Conservation (phyloP, 768 basidiomycete species). For the Harrya chromipes region DNA sequence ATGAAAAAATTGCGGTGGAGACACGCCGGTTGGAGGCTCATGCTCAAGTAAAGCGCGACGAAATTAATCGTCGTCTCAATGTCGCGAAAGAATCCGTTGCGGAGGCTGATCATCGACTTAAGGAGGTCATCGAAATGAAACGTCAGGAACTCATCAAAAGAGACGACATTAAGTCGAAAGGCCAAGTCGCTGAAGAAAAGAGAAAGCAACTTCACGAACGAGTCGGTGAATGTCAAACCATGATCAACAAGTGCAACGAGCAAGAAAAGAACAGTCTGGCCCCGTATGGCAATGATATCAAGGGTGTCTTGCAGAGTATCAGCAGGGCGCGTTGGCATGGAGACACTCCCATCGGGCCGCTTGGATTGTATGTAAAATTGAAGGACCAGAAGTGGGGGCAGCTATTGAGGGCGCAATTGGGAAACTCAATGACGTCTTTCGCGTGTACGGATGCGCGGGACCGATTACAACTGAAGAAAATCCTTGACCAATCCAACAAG, state of each 20-base stretch:
- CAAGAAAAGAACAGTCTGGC: conserved; percentile 56
- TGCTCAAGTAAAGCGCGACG: conserved; percentile 61
- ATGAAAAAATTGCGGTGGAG: conserved; percentile 52
- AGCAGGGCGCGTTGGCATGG: conserved; percentile 57
- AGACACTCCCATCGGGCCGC: conserved; percentile 67
- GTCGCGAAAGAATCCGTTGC: conserved; percentile 40
- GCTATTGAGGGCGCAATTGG: conserved; percentile 64
- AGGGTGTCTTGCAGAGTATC: conserved; percentile 53
- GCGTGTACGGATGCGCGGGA: conserved; percentile 74
- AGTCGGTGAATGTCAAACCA: conserved; percentile 45
- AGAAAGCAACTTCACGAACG: conserved; percentile 33
- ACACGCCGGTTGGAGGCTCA: conserved; percentile 49
- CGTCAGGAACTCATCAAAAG: conserved; percentile 28
- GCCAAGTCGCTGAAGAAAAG: conserved; percentile 35
- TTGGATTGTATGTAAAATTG: conserved; percentile 76
- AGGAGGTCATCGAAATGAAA: conserved; percentile 34
- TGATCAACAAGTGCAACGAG: conserved; percentile 48
- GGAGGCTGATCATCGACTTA: conserved; percentile 36
- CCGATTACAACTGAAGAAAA: conserved; percentile 47
- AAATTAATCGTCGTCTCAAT: conserved; percentile 50
- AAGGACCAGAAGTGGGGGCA: conserved; percentile 64
- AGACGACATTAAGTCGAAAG: conserved; percentile 34
- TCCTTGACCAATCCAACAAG: conserved; percentile 62
- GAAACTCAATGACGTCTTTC: conserved; percentile 58
- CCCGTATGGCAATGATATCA: conserved; percentile 63